phyloP scores from a whole-genome alignment of 768 basidiomycete genomes.

The Mycena polygramma region DNA sequence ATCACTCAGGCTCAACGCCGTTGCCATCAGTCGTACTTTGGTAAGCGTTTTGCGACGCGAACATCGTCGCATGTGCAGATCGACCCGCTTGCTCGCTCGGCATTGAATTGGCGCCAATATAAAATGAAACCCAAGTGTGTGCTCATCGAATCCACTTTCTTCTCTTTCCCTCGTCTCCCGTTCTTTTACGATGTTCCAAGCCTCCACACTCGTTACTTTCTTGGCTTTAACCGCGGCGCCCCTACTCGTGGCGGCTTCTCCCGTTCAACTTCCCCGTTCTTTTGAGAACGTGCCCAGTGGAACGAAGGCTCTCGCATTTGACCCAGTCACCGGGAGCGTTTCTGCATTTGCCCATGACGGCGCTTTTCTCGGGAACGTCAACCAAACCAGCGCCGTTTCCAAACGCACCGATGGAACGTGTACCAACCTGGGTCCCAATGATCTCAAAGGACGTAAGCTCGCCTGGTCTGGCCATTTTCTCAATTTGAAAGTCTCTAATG shows the following conservation, averaged over 20 bases:
- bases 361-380: slow-evolving; percentile 18
- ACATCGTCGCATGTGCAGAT: not conserved
- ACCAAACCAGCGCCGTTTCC: slow-evolving; percentile 2
- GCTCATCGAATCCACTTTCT: not conserved
- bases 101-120: not conserved
- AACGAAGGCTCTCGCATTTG: slow-evolving; percentile 24
- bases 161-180: not conserved
- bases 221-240: slow-evolving; percentile 9
- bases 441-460: slow-evolving; percentile 24
- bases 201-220: slow-evolving; percentile 16
- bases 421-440: slow-evolving; percentile 15
- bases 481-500: not conserved
- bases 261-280: slow-evolving; percentile 23
- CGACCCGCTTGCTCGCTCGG: not conserved
- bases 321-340: slow-evolving; percentile 18
- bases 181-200: slow-evolving; percentile 20
- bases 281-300: slow-evolving; percentile 13
- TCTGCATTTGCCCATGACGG: slow-evolving; percentile 14
- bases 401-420: slow-evolving; percentile 23
- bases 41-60: not conserved
- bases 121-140: not conserved
- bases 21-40: not conserved
- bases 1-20: not conserved
- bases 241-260: slow-evolving; percentile 13
- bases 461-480: not conserved